phyloP scores from a whole-genome alignment of 345 rosid genomes.

The Psidium guajava region DNA sequence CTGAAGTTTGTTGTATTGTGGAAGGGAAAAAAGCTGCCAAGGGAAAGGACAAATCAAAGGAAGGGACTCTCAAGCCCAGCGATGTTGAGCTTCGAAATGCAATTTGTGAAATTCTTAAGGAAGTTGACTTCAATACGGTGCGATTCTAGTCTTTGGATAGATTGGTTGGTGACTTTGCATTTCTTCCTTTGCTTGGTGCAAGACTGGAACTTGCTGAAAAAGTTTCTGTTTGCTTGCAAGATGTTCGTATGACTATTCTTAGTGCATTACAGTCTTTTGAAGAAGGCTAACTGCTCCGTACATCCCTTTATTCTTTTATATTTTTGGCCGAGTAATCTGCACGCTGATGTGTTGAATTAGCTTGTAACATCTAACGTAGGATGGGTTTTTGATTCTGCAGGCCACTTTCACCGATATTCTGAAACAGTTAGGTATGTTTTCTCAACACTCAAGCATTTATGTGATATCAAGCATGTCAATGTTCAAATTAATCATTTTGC shows the following conservation, averaged over 20 bases:
- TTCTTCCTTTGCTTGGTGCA: background rate
- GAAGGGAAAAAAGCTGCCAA: constrained; percentile 44
- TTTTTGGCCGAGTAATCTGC: background rate
- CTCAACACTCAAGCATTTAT: background rate
- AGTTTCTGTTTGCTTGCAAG: background rate
- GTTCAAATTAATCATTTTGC: background rate
- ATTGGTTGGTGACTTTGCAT: background rate
- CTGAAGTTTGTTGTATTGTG: background rate
- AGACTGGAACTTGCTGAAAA: background rate
- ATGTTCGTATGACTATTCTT: background rate
- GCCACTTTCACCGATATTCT: constrained; percentile 92
- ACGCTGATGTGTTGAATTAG: background rate
- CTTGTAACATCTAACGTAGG: background rate
- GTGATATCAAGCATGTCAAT: background rate
- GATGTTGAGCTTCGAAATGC: constrained; percentile 59
- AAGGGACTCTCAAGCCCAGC: constrained; percentile 28
- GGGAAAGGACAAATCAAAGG: constrained; percentile 50
- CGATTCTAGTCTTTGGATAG: constrained; percentile 3
- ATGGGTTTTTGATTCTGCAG: constrained; percentile 39
- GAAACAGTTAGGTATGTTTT: constrained; percentile 58
- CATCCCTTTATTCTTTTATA: background rate
- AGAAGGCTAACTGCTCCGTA: background rate
- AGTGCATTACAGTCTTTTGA: background rate
- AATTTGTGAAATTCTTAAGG: constrained; percentile 62
- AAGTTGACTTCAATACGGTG: constrained; percentile 85